A percentile compares a stretch with the other conserved stretches of the same genome.
These are phyloP conservation scores for Ceratobasidium theobromae DNA, from an alignment of 1,284 basidiomycete genomes.

Conservation along the genomic window DNA sequence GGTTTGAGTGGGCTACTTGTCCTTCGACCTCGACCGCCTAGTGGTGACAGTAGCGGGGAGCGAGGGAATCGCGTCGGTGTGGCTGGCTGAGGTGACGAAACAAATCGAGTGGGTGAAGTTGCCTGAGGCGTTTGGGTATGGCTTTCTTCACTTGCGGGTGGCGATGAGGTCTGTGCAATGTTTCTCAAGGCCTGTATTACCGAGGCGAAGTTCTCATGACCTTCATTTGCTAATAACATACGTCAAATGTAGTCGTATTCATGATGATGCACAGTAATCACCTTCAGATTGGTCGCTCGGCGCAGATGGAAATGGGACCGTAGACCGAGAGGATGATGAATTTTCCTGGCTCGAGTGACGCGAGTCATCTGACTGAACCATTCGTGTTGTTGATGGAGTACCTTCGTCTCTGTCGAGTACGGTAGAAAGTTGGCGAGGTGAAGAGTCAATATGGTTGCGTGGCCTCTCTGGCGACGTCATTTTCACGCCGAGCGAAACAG, in stretches of 20 bases:
- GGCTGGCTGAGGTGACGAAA: not conserved
- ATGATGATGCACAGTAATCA: not conserved
- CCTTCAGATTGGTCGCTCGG: not conserved
- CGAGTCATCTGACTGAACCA: not conserved
- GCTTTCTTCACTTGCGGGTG: not conserved
- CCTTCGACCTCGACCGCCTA: not conserved
- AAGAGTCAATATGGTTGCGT: not conserved
- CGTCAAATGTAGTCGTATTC: not conserved
- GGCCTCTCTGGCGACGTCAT: not conserved
- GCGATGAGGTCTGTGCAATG: not conserved
- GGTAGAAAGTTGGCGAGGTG: conserved; percentile 8
- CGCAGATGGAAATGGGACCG: conserved; percentile 10
- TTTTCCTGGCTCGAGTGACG: not conserved
- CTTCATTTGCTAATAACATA: not conserved
- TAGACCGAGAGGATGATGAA: conserved; percentile 15
- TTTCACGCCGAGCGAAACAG: not conserved
- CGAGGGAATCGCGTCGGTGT: not conserved
- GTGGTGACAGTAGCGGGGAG: not conserved
- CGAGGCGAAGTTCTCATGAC: not conserved
- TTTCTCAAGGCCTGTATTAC: conserved; percentile 8
- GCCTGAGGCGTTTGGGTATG: not conserved
- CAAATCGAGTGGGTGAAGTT: not conserved
- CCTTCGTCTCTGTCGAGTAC: conserved; percentile 12
- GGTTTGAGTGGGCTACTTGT: conserved; percentile 18
- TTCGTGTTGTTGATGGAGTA: not conserved